These are phyloP conservation scores for Globisporangium cystogenes DNA, from an alignment of 352 stramenopile genomes.

Conservation along the genomic window DNA sequence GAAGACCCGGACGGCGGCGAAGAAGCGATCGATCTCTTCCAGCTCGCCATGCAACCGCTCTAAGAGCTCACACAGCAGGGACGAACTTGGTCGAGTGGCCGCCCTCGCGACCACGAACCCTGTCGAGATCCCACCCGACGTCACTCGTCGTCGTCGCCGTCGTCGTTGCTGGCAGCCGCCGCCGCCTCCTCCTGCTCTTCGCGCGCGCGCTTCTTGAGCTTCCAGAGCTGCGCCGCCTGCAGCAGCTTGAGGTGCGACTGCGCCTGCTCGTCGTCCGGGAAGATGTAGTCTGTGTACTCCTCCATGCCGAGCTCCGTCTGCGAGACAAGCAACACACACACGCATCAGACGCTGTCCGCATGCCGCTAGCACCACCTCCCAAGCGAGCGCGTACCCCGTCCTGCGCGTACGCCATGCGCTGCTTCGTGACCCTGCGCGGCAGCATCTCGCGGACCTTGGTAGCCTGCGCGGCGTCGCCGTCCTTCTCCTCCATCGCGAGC, in stretches of 20 bases:
- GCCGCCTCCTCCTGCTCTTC: conserved; percentile 28
- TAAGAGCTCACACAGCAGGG: not conserved
- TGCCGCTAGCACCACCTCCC: too few relatives aligned
- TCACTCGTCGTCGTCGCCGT: conserved; percentile 2
- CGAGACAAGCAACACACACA: not conserved
- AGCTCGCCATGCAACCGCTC: conserved; percentile 12
- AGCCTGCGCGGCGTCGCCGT: conserved; percentile 42
- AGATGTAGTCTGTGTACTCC: conserved; percentile 99
- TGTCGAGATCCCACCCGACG: too few relatives aligned
- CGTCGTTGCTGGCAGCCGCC: conserved; percentile 3
- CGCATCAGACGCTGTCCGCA: too few relatives aligned
- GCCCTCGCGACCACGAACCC: too few relatives aligned
- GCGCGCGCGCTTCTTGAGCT: conserved; percentile 76
- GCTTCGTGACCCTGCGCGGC: conserved; percentile 95
- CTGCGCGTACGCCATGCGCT: conserved; percentile 91
- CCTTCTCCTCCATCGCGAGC: conserved; percentile 91
- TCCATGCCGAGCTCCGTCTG: conserved; percentile 91
- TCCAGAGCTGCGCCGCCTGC: conserved; percentile 97
- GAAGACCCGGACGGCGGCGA: not conserved
- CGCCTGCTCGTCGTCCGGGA: conserved; percentile 96
- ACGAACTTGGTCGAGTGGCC: not conserved
- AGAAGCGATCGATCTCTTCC: conserved; percentile 9
- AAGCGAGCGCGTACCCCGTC: conserved; percentile 78
- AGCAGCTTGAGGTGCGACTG: conserved; percentile 96
- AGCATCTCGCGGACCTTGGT: conserved; percentile 91